Base-by-base conservation (phyloP, 148 eudicot species). In the Fagopyrum tataricum region DNA sequence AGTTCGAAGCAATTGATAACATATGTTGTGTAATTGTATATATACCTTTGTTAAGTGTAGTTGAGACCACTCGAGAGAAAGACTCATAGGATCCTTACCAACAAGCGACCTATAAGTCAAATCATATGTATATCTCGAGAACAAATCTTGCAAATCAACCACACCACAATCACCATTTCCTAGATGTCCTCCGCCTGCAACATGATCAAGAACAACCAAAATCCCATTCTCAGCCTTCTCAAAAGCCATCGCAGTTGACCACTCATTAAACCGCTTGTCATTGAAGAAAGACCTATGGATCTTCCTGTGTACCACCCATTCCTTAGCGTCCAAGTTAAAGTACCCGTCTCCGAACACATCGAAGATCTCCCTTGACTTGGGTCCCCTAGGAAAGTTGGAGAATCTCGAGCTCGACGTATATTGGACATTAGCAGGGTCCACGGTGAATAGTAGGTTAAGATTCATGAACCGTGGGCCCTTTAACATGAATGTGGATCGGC, bases 271-370 rank as follows among this genome's bases (percentile, higher is more conserved):
- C 46, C 23, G 59, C 18, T 42, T 41, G 52, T 79, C 12, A 8
- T n/a, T 76, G 37, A 82, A 40, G 10, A 79, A 24, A 2, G 80
- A 55, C 18, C 44, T 42, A 2, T 78, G 37, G 6, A 72, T 74
- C 43, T 61, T 82, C 69, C 82, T 73, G 13, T 82, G 85, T 21
- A 56, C 21, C 41, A 71, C 73, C 82, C 85, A 82, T 11, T 73
- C 11, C 1, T 79, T 70, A 5, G 14, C 43, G 21, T 82, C 85
- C 2, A 70, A 53, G 42, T 73, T 79, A 62, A 82, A 76, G 7
- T 73, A 76, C 62, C 85, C 85, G 44, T 79, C 82, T 40, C 85
- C 85, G 9, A 82, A 26, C 20, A 82, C 44, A 1, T 82, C 85
- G 26, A 79, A 79, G 0, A 75, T 76, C 69, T 82, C 51, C 3